Evolutionary conservation across 75 land plant genomes (phyloP).

Genomic region (Gnetum montanum): DNA sequence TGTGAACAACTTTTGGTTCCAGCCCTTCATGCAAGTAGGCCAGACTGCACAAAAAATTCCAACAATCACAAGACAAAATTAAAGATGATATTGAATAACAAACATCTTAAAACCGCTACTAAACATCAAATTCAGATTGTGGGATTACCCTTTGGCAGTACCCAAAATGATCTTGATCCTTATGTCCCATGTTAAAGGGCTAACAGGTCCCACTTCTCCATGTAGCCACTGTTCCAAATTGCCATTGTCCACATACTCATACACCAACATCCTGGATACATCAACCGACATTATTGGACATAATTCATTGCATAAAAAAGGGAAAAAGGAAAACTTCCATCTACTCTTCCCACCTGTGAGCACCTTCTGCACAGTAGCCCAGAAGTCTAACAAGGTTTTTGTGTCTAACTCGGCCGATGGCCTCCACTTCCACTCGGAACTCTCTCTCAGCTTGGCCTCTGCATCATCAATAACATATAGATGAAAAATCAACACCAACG

Average conservation of each 20-base stretch:
- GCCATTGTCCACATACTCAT: conserved; percentile 92
- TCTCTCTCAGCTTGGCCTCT: conserved; percentile 97
- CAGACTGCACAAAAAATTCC: conserved; percentile 47
- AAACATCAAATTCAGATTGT: too few species aligned
- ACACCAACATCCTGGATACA: conserved; percentile 90
- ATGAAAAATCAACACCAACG: too few species aligned
- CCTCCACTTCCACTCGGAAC: conserved; percentile 94
- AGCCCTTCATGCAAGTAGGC: conserved; percentile 94
- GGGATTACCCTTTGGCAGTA: conserved; percentile 78
- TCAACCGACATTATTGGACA: neutral
- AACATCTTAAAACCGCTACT: too few species aligned
- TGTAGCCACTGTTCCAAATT: conserved; percentile 97
- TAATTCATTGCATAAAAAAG: neutral
- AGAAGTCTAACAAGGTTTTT: conserved; percentile 90
- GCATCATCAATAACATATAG: too few species aligned
- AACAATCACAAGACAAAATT: too few species aligned
- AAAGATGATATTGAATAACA: too few species aligned
- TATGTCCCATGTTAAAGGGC: conserved; percentile 85
- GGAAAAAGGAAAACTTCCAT: too few species aligned
- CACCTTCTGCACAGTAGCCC: conserved; percentile 97
- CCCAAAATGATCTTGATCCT: conserved; percentile 79
- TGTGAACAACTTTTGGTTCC: conserved; percentile 93
- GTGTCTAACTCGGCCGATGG: conserved; percentile 94
- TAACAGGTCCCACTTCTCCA: conserved; percentile 66
- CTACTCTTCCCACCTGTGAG: conserved; percentile 60